These are phyloP conservation scores for Tolypocladium nubicola DNA, from an alignment of 2,329 filamentous ascomycete species.

Conservation along the genomic window DNA sequence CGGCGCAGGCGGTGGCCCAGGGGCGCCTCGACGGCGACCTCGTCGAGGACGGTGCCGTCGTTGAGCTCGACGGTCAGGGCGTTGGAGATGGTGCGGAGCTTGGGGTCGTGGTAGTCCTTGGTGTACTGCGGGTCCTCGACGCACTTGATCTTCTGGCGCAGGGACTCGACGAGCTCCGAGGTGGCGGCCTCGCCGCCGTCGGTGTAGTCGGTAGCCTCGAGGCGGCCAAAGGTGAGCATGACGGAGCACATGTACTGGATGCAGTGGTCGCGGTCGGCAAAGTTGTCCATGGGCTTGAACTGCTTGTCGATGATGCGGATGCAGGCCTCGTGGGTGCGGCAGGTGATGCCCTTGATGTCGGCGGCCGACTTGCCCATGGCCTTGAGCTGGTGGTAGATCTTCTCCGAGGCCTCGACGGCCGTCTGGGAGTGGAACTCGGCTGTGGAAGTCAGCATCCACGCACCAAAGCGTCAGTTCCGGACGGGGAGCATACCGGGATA, in stretches of 20 bases:
- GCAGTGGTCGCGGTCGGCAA: conserved; percentile 98
- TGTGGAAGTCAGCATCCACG: conserved; percentile 4
- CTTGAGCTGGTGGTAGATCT: conserved; percentile 74
- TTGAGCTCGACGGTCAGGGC: conserved; percentile 90
- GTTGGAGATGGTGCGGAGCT: conserved; percentile 93
- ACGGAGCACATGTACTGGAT: conserved; percentile 98
- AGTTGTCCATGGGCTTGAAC: conserved; percentile 99
- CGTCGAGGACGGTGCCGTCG: conserved; percentile 83
- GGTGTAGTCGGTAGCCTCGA: conserved; percentile 86
- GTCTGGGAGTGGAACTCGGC: conserved; percentile 99
- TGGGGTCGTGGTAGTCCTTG: conserved; percentile 86
- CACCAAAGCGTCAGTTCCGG: neutral
- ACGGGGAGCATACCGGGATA: conserved; percentile 62
- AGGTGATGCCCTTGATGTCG: conserved; percentile 87
- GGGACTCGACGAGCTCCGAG: conserved; percentile 77
- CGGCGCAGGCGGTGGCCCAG: conserved; percentile 83
- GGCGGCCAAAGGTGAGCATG: conserved; percentile 91
- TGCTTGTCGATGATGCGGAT: conserved; percentile 99
- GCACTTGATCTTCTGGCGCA: conserved; percentile 89
- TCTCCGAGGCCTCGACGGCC: conserved; percentile 87
- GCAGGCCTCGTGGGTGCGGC: conserved; percentile 96
- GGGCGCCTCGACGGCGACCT: conserved; percentile 87
- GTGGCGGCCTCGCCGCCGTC: conserved; percentile 89
- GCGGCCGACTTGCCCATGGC: conserved; percentile 79
- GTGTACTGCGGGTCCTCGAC: conserved; percentile 96